phyloP scores from a whole-genome alignment of 2,329 filamentous ascomycete genomes.

The Parascedosporium putredinis region DNA sequence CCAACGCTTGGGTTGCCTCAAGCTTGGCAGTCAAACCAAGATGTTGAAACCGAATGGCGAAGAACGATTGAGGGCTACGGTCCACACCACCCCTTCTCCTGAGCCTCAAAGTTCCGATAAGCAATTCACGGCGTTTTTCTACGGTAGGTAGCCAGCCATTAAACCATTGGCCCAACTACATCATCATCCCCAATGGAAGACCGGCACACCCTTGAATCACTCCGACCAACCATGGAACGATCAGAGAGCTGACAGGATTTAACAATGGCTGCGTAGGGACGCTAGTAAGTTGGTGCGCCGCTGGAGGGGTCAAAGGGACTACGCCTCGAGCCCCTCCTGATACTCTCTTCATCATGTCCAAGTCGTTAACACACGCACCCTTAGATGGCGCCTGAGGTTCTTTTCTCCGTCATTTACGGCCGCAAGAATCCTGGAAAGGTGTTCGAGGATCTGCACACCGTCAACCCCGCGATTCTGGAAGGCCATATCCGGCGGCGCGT shows the following conservation, averaged over 20 bases:
- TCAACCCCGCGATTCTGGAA: conserved; percentile 66
- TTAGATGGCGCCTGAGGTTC: conserved; percentile 74
- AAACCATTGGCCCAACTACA: no score
- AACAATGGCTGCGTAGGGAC: background rate
- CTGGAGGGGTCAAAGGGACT: no score
- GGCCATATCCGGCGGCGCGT: conserved; percentile 64
- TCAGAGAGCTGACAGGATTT: conserved; percentile 6
- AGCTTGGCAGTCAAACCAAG: no score
- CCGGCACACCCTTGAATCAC: background rate
- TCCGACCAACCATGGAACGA: background rate
- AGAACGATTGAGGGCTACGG: background rate
- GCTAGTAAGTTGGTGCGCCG: background rate
- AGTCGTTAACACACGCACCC: conserved; percentile 14
- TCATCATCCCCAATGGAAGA: no score
- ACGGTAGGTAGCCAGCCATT: conserved; percentile 32
- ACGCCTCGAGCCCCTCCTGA: no score
- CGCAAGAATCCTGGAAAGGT: conserved; percentile 34
- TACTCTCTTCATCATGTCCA: no score
- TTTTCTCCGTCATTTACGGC: conserved; percentile 75
- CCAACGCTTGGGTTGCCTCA: no score
- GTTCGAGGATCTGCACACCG: conserved; percentile 45
- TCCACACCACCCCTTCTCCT: background rate
- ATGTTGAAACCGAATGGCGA: background rate
- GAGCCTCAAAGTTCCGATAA: conserved; percentile 18
- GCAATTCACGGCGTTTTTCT: conserved; percentile 43